phyloP scores from a whole-genome alignment of 495 filamentous ascomycete species.

The Hypoxylon intermedium region DNA sequence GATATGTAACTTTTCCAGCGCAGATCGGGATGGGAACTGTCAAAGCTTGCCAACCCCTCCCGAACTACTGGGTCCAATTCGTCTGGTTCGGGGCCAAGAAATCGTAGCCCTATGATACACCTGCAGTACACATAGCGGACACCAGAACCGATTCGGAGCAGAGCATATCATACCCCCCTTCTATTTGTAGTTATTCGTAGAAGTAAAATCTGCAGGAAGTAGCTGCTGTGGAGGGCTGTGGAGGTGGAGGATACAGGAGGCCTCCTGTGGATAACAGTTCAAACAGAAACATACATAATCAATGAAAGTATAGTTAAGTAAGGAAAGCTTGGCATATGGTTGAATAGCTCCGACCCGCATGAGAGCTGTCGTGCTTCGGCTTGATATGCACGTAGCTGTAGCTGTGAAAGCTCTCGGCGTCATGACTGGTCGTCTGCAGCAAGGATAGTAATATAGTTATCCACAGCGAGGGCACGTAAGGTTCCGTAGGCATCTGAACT shows the following conservation, averaged over 20 bases:
- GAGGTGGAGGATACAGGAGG: slow-evolving; percentile 27
- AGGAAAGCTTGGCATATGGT: slow-evolving; percentile 27
- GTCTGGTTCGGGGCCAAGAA: slow-evolving; percentile 24
- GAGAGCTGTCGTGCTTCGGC: slow-evolving; percentile 31
- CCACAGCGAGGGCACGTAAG: slow-evolving; percentile 14
- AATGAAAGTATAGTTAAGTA: neutral
- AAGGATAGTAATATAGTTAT: slow-evolving; percentile 21
- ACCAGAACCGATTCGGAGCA: slow-evolving; percentile 19
- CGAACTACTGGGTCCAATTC: slow-evolving; percentile 39
- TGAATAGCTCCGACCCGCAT: slow-evolving; percentile 28
- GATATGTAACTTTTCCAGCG: slow-evolving; percentile 3
- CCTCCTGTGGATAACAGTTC: slow-evolving; percentile 24
- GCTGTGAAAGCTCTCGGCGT: slow-evolving; percentile 28
- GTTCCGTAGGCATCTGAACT: slow-evolving; percentile 20
- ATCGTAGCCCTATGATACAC: slow-evolving; percentile 28
- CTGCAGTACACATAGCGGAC: slow-evolving; percentile 21
- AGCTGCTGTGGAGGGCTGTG: slow-evolving; percentile 19
- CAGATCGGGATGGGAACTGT: slow-evolving; percentile 23
- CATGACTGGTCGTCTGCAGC: slow-evolving; percentile 27
- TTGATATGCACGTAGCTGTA: slow-evolving; percentile 37
- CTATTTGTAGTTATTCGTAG: slow-evolving; percentile 9
- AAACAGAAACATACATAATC: slow-evolving; percentile 9
- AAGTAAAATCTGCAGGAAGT: slow-evolving; percentile 5
- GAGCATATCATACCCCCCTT: slow-evolving; percentile 6
- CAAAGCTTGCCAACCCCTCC: slow-evolving; percentile 29